Evolutionary conservation across 2,329 filamentous ascomycete species (phyloP).

Genomic region (Pseudocercospora fuligena): DNA sequence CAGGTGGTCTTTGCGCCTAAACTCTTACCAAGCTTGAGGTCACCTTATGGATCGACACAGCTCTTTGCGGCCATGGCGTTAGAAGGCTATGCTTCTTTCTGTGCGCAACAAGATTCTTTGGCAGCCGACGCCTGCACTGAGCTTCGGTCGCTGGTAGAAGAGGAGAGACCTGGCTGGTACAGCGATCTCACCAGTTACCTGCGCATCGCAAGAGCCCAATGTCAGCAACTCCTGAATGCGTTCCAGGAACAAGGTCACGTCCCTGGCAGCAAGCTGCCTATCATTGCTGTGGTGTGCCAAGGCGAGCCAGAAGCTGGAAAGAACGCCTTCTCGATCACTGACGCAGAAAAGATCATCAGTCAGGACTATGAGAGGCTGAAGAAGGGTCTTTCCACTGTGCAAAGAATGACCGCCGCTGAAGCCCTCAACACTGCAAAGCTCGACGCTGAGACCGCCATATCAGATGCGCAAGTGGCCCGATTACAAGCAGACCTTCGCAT

Average conservation of each 20-base stretch:
- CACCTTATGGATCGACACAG: conserved; percentile 82
- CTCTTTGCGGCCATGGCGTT: conserved; percentile 81
- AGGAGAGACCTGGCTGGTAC: conserved; percentile 80
- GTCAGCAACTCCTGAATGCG: conserved; percentile 83
- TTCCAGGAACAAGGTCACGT: conserved; percentile 92
- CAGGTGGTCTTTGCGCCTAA: conserved; percentile 68
- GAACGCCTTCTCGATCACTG: conserved; percentile 84
- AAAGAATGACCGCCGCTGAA: conserved; percentile 81
- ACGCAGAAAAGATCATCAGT: conserved; percentile 84
- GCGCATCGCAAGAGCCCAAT: conserved; percentile 87
- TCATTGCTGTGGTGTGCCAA: conserved; percentile 87
- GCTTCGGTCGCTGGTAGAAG: conserved; percentile 77
- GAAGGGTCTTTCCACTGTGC: conserved; percentile 84
- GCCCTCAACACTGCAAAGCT: conserved; percentile 77
- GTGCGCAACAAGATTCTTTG: conserved; percentile 50
- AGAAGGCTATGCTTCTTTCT: conserved; percentile 75
- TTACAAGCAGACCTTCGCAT: conserved; percentile 83
- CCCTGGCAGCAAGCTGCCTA: conserved; percentile 73
- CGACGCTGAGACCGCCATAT: conserved; percentile 72
- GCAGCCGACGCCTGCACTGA: conserved; percentile 65
- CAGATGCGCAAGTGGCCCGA: conserved; percentile 79
- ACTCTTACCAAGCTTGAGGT: conserved; percentile 70
- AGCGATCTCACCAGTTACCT: conserved; percentile 88
- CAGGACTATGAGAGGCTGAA: conserved; percentile 88
- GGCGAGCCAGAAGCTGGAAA: conserved; percentile 90